A percentile compares a stretch with the other conserved stretches of the same genome.
Conservation (phyloP, 2,329 filamentous ascomycete genomes). For the Fusarium chaquense region DNA sequence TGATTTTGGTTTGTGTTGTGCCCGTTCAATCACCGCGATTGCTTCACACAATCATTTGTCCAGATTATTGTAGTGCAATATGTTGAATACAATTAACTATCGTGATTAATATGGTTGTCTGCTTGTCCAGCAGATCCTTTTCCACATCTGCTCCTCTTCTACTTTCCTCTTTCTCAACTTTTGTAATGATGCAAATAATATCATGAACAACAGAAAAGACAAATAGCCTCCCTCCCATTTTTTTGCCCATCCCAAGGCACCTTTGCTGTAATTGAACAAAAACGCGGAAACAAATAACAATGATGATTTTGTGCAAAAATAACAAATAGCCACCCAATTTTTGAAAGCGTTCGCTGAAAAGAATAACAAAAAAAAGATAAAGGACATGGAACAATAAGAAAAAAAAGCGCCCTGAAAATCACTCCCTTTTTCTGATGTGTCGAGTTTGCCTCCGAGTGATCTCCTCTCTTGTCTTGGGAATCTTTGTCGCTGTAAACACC, state of each 20-base stretch:
- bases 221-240: constrained; percentile 29
- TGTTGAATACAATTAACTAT: constrained; percentile 34
- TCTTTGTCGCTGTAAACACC: constrained; percentile 19
- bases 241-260: constrained; percentile 35
- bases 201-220: constrained; percentile 15
- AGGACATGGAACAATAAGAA: constrained; percentile 1
- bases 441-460: constrained; percentile 24
- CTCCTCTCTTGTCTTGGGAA: constrained; percentile 24
- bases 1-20: not conserved
- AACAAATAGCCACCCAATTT: constrained; percentile 39
- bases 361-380: constrained; percentile 4
- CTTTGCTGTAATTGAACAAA: constrained; percentile 2
- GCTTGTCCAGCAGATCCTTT: not conserved
- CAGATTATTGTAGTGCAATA: constrained; percentile 8
- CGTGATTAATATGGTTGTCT: constrained; percentile 16
- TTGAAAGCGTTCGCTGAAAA: constrained; percentile 25
- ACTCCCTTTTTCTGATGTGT: constrained; percentile 32
- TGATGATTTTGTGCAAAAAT: constrained; percentile 17
- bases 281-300: constrained; percentile 9
- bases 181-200: constrained; percentile 10
- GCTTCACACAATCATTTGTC: not conserved
- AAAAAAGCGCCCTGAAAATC: constrained; percentile 37
- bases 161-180: constrained; percentile 7
- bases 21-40: not conserved
- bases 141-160: not conserved